Evolutionary conservation across 2,329 filamentous ascomycete genomes (phyloP).

Genomic region (Aspergillus sp.): DNA sequence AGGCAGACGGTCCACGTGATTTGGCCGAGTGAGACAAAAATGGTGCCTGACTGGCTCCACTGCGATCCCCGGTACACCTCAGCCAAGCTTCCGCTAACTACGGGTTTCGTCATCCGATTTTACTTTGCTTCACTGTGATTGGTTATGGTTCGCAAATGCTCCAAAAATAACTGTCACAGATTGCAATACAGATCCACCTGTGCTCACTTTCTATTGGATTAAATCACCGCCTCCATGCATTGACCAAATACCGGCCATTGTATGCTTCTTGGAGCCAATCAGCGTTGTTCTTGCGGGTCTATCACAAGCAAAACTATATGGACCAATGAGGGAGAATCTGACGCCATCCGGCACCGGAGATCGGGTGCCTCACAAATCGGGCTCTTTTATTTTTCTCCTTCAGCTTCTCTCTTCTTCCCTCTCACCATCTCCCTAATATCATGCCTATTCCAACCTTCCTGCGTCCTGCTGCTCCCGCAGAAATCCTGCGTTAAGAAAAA

Average conservation of each 20-base stretch:
- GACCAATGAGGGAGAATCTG: not conserved
- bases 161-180: not conserved
- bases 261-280: not conserved
- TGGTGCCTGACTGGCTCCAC: not conserved
- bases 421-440: not conserved
- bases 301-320: not conserved
- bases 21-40: too few species aligned
- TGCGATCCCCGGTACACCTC: not conserved
- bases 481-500: not conserved
- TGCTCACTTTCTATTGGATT: not conserved
- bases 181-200: not conserved
- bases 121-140: not conserved
- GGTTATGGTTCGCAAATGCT: not conserved
- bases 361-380: not conserved
- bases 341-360: not conserved
- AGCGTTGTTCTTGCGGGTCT: not conserved
- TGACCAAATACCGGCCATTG: not conserved
- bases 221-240: too few species aligned
- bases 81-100: not conserved
- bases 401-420: not conserved
- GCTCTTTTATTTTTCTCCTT: not conserved
- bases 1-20: too few species aligned
- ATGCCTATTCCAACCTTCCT: not conserved
- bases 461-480: not conserved
- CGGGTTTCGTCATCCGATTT: not conserved